Conservation (phyloP, 2,329 filamentous ascomycete genomes). For the Aspergillus sp. region DNA sequence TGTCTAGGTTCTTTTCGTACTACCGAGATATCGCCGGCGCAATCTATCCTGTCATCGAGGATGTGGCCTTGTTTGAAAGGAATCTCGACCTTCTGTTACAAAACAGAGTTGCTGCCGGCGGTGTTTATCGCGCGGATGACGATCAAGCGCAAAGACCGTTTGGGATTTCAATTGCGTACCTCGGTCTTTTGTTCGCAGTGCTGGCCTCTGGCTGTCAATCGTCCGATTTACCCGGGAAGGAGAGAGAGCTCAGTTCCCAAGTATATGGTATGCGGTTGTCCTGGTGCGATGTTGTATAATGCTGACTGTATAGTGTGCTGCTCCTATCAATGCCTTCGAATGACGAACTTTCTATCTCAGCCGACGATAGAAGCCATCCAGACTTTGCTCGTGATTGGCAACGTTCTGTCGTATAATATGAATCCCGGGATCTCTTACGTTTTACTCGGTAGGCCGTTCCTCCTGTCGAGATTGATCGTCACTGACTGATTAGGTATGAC, state of each 20-base stretch:
- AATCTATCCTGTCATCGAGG: slow-evolving; percentile 61
- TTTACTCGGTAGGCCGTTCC: slow-evolving; percentile 46
- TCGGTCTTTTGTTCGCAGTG: slow-evolving; percentile 61
- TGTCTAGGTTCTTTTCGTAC: slow-evolving; percentile 52
- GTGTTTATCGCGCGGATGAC: slow-evolving; percentile 41
- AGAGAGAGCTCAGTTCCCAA: slow-evolving; percentile 63
- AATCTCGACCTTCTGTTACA: slow-evolving; percentile 55
- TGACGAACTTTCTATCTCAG: slow-evolving; percentile 64
- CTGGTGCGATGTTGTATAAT: not conserved
- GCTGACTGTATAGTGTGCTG: slow-evolving; percentile 55
- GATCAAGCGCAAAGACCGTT: slow-evolving; percentile 57
- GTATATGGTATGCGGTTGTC: slow-evolving; percentile 53
- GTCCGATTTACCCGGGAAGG: slow-evolving; percentile 57
- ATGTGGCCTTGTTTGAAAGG: slow-evolving; percentile 55
- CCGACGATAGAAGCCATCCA: slow-evolving; percentile 62
- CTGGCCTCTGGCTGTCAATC: slow-evolving; percentile 64
- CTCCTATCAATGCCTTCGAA: slow-evolving; percentile 63
- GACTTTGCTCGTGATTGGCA: slow-evolving; percentile 61
- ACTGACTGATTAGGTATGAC: slow-evolving; percentile 49
- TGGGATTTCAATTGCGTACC: slow-evolving; percentile 58
- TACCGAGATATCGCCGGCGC: slow-evolving; percentile 60
- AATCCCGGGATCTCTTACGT: slow-evolving; percentile 65
- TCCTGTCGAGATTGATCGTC: not conserved
- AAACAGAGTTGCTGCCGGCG: slow-evolving; percentile 48
- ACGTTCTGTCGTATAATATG: slow-evolving; percentile 63